Conservation (phyloP, 1,284 basidiomycete species). For the Cutaneotrichosporon cavernicola region DNA sequence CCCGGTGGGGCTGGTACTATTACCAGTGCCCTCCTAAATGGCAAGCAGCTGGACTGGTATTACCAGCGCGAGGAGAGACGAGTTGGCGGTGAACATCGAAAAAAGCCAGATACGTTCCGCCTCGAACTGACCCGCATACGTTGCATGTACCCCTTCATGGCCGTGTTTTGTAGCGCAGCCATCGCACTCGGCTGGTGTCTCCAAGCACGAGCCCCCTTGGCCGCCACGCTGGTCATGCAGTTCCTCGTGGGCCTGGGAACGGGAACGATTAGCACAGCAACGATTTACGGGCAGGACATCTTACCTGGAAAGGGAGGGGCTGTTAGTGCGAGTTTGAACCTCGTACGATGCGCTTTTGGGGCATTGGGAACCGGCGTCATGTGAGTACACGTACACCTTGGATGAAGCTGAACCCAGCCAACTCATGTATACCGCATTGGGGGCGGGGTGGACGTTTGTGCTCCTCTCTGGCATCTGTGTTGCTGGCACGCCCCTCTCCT, state of each 20-base stretch:
- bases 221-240: constrained; percentile 35
- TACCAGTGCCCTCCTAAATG: constrained; percentile 38
- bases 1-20: constrained; percentile 47
- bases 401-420: constrained; percentile 16
- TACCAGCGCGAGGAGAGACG: constrained; percentile 43
- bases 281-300: constrained; percentile 50
- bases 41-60: constrained; percentile 46
- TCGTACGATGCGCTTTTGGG: constrained; percentile 50
- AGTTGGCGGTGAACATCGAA: constrained; percentile 44
- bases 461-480: constrained; percentile 42
- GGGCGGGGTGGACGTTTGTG: constrained; percentile 51
- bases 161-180: constrained; percentile 29
- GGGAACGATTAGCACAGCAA: constrained; percentile 36
- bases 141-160: constrained; percentile 37
- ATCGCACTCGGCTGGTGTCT: constrained; percentile 45
- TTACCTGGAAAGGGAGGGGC: constrained; percentile 48
- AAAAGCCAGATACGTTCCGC: constrained; percentile 40
- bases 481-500: constrained; percentile 32
- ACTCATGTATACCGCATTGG: constrained; percentile 41
- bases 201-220: constrained; percentile 36
- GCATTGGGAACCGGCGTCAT: constrained; percentile 45
- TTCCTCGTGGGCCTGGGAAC: constrained; percentile 47
- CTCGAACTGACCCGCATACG: constrained; percentile 41
- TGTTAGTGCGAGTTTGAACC: constrained; percentile 49
- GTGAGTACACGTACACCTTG: constrained; percentile 21